Percentiles rank a stretch among this genome's conserved stretches.
Evolutionary conservation across 1,284 basidiomycete species (phyloP).

Genomic region (Malassezia arunalokei): DNA sequence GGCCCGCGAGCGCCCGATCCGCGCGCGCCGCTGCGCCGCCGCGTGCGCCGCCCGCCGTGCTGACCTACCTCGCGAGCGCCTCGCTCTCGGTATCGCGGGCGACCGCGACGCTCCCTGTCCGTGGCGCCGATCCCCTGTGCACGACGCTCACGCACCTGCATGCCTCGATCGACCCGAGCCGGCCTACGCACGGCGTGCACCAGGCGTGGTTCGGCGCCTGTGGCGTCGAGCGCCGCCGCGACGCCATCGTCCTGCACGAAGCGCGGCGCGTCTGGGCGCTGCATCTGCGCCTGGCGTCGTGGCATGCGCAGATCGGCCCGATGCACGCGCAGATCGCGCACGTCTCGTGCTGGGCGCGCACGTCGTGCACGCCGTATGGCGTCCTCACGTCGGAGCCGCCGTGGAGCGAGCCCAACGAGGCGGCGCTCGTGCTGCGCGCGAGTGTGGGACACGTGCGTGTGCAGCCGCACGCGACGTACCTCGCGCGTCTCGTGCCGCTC

Average conservation of each 20-base stretch:
- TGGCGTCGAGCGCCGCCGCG: slow-evolving; percentile 17
- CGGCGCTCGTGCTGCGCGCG: slow-evolving; percentile 21
- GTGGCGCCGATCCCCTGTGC: slow-evolving; percentile 11
- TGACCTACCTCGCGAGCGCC: neutral
- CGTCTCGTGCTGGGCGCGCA: slow-evolving; percentile 15
- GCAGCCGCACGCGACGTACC: slow-evolving; percentile 15
- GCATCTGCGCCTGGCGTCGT: slow-evolving; percentile 17
- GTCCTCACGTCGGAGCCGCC: slow-evolving; percentile 17
- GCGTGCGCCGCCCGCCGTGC: neutral
- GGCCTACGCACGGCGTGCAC: slow-evolving; percentile 24
- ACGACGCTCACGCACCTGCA: slow-evolving; percentile 14
- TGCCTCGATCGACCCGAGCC: slow-evolving; percentile 27
- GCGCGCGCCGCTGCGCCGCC: neutral
- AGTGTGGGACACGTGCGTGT: slow-evolving; percentile 21
- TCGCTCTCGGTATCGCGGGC: slow-evolving; percentile 10
- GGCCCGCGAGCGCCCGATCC: neutral
- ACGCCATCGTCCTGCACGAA: neutral
- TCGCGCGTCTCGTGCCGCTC: slow-evolving; percentile 12
- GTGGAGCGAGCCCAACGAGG: slow-evolving; percentile 34
- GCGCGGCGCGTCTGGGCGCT: slow-evolving; percentile 26
- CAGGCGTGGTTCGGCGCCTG: slow-evolving; percentile 40
- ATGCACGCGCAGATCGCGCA: slow-evolving; percentile 18
- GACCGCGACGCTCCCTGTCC: slow-evolving; percentile 12
- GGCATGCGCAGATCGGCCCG: slow-evolving; percentile 15
- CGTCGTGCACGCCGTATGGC: slow-evolving; percentile 39